These are phyloP conservation scores for Ophiocordyceps australis DNA, from an alignment of 2,329 filamentous ascomycete genomes.

Conservation along the genomic window DNA sequence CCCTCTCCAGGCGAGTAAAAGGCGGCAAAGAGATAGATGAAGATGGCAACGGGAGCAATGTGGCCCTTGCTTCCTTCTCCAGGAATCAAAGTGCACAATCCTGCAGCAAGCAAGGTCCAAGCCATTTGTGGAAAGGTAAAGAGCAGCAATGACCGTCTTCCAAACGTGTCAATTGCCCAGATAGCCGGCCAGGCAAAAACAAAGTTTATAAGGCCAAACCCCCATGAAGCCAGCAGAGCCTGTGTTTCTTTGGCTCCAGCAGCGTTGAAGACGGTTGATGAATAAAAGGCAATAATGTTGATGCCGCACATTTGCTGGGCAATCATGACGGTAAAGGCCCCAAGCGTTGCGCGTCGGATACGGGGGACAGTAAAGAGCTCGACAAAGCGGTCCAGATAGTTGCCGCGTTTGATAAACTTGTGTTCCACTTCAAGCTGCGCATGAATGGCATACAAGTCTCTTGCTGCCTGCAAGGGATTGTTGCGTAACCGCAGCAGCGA, in stretches of 20 bases:
- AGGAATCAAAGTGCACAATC: conserved; percentile 33
- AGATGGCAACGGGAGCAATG: conserved; percentile 30
- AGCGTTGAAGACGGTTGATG: conserved; percentile 39
- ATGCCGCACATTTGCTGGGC: conserved; percentile 54
- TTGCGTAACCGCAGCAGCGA: conserved; percentile 33
- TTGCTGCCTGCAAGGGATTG: conserved; percentile 35
- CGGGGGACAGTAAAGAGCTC: conserved; percentile 54
- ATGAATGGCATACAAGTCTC: conserved; percentile 46
- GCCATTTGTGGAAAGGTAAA: conserved; percentile 24
- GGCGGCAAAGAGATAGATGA: conserved; percentile 35
- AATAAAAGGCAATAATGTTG: conserved; percentile 65
- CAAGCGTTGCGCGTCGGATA: conserved; percentile 53
- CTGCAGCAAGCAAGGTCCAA: conserved; percentile 18
- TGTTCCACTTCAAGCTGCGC: conserved; percentile 44
- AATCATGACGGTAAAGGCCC: conserved; percentile 67
- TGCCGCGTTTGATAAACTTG: conserved; percentile 27
- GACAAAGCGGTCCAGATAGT: conserved; percentile 41
- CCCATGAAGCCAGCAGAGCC: conserved; percentile 39
- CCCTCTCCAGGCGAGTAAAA: conserved; percentile 39
- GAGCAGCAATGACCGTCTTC: conserved; percentile 28
- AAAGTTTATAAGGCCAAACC: conserved; percentile 40
- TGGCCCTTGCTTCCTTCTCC: conserved; percentile 11
- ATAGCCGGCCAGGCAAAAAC: conserved; percentile 39
- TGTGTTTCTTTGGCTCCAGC: conserved; percentile 35
- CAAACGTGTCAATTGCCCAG: conserved; percentile 40